phyloP scores from a whole-genome alignment of 805 yeast species.

The Kodamaea leandrae region DNA sequence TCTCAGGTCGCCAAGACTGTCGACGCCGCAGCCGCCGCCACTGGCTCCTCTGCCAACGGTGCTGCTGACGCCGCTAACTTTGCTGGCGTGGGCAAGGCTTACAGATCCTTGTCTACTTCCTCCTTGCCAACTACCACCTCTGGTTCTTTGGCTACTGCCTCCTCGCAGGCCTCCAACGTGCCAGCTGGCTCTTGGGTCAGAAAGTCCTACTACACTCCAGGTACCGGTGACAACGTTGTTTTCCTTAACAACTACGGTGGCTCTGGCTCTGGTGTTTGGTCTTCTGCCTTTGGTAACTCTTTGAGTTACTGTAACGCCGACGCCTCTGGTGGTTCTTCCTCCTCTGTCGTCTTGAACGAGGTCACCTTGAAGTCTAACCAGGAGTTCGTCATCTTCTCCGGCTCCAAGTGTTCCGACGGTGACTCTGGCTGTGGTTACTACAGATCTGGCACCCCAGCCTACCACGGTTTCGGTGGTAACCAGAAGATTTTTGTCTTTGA shows the following conservation, averaged over 20 bases:
- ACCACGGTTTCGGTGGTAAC: constrained; percentile 88
- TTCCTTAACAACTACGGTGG: constrained; percentile 92
- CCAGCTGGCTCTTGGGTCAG: constrained; percentile 57
- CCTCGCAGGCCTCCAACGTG: constrained; percentile 9
- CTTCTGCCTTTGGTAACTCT: constrained; percentile 85
- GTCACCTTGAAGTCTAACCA: constrained; percentile 66
- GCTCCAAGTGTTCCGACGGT: constrained; percentile 37
- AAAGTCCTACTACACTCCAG: constrained; percentile 65
- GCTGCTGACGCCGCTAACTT: constrained; percentile 8
- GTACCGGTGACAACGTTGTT: constrained; percentile 65
- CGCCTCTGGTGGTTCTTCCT: constrained; percentile 69
- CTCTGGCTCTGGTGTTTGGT: constrained; percentile 86
- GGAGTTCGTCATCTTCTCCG: constrained; percentile 83
- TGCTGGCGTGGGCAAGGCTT: constrained; percentile 9
- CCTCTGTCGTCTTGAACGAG: constrained; percentile 66
- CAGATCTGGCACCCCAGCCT: constrained; percentile 65
- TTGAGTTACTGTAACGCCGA: constrained; percentile 79
- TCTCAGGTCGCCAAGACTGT: constrained; percentile 25
- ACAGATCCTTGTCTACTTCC: constrained; percentile 10
- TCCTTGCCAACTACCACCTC: constrained; percentile 15
- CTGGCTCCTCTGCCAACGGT: constrained; percentile 13
- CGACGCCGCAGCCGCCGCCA: constrained; percentile 13
- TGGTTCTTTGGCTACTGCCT: constrained; percentile 22
- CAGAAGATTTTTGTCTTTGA: constrained; percentile 88
- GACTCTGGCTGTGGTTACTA: constrained; percentile 17